Conservation (phyloP, 306 rosid genomes). For the Spatholobus suberectus region DNA sequence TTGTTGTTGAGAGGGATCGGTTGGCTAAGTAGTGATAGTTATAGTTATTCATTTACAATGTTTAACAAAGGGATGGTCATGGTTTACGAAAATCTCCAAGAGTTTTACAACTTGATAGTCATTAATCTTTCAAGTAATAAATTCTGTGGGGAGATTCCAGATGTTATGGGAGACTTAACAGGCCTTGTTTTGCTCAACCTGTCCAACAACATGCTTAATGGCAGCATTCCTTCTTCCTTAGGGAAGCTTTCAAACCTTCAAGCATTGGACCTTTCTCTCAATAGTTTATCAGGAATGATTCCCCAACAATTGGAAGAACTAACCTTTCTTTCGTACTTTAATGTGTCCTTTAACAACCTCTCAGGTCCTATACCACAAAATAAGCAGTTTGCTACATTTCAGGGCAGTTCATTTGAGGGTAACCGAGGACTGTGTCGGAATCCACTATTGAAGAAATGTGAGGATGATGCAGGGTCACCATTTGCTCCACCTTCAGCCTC, state of each 20-base stretch:
- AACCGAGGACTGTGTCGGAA: slow-evolving; percentile 39
- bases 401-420: slow-evolving; percentile 21
- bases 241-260: slow-evolving; percentile 40
- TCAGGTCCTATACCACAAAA: slow-evolving; percentile 36
- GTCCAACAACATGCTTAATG: slow-evolving; percentile 39
- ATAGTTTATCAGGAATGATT: slow-evolving; percentile 30
- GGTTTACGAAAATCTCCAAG: background rate
- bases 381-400: slow-evolving; percentile 33
- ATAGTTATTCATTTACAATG: background rate
- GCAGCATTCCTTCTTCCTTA: slow-evolving; percentile 39
- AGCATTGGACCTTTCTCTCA: slow-evolving; percentile 41
- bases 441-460: slow-evolving; percentile 30
- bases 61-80: slow-evolving; percentile 27
- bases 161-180: slow-evolving; percentile 4
- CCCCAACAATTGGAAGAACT: slow-evolving; percentile 34
- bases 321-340: slow-evolving; percentile 31
- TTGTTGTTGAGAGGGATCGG: background rate
- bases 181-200: slow-evolving; percentile 28
- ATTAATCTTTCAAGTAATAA: slow-evolving; percentile 44
- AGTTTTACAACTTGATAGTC: slow-evolving; percentile 11
- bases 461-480: background rate
- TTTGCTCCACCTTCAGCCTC: background rate
- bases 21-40: too few relatives aligned
- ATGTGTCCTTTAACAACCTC: slow-evolving; percentile 39
- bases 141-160: slow-evolving; percentile 35